A percentile compares a stretch with the other conserved stretches of the same genome.
phyloP scores from a whole-genome alignment of 441 rosid species.

The Populus hybrid region DNA sequence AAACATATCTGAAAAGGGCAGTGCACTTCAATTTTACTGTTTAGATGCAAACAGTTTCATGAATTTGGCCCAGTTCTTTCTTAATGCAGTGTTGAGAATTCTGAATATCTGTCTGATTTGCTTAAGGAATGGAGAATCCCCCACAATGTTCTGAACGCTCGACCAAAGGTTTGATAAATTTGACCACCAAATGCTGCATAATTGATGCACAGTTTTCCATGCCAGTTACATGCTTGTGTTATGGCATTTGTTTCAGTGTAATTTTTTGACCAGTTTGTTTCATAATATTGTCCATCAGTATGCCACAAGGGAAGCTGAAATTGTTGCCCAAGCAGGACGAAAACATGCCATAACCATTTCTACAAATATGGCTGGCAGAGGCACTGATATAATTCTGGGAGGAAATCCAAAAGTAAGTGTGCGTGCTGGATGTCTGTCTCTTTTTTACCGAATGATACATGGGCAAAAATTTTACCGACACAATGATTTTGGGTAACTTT shows the following conservation, averaged over 20 bases:
- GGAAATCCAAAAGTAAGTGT: constrained; percentile 87
- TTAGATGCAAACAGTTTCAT: constrained; percentile 13
- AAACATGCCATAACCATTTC: constrained; percentile 92
- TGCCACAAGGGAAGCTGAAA: constrained; percentile 96
- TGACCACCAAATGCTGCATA: constrained; percentile 11
- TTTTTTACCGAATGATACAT: not conserved
- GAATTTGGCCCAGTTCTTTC: constrained; percentile 19
- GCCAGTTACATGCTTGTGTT: not conserved
- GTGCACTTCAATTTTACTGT: not conserved
- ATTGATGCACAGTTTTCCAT: constrained; percentile 13
- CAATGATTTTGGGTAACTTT: constrained; percentile 3
- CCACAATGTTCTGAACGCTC: constrained; percentile 92
- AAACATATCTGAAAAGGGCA: not conserved
- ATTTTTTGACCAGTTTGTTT: constrained; percentile 16
- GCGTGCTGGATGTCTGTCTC: constrained; percentile 8
- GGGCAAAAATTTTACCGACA: not conserved
- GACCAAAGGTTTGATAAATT: constrained; percentile 72
- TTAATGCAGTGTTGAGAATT: constrained; percentile 84
- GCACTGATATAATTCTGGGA: constrained; percentile 93
- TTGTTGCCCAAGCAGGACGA: constrained; percentile 92
- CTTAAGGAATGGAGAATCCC: constrained; percentile 79
- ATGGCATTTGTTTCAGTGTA: constrained; percentile 2
- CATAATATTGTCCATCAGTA: constrained; percentile 45
- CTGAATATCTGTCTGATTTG: constrained; percentile 88
- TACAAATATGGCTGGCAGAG: constrained; percentile 99